Percentiles rank a stretch among this genome's conserved stretches.
Conservation (phyloP, 176 grass and related monocot genomes). For the Eleusine coracana region DNA sequence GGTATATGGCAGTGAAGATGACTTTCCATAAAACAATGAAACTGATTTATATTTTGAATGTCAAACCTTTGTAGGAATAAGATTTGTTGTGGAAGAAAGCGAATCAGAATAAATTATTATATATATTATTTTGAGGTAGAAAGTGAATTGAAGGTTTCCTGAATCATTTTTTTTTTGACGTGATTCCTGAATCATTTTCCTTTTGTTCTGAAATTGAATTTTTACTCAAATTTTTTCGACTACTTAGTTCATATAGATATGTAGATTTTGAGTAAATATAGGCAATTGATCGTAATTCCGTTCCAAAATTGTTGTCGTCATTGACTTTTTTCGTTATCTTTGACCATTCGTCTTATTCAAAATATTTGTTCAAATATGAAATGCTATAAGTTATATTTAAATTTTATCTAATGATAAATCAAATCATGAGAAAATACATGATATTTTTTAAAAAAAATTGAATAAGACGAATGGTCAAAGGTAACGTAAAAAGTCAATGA, state of each 20-base stretch:
- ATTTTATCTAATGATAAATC: too few species aligned
- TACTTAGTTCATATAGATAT: too few species aligned
- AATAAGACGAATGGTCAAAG: too few species aligned
- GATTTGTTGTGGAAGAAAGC: background rate
- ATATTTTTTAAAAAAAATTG: too few species aligned
- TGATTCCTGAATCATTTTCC: background rate
- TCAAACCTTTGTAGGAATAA: background rate
- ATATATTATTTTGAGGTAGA: background rate
- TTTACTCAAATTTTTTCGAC: background rate
- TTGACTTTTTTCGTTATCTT: too few species aligned
- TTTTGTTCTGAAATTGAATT: background rate
- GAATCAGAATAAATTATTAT: background rate
- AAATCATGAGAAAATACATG: too few species aligned
- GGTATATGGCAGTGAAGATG: too few species aligned
- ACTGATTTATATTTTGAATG: background rate
- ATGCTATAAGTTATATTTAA: too few species aligned
- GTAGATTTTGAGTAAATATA: background rate
- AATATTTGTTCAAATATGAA: too few species aligned
- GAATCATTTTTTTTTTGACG: background rate
- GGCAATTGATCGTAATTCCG: background rate
- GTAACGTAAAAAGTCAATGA: too few species aligned
- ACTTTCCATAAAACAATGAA: background rate
- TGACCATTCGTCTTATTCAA: too few species aligned
- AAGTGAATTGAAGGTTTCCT: background rate
- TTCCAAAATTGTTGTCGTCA: too few species aligned